Conservation (phyloP, 2,329 filamentous ascomycete species). For the Macrophomina pseudophaseolina region DNA sequence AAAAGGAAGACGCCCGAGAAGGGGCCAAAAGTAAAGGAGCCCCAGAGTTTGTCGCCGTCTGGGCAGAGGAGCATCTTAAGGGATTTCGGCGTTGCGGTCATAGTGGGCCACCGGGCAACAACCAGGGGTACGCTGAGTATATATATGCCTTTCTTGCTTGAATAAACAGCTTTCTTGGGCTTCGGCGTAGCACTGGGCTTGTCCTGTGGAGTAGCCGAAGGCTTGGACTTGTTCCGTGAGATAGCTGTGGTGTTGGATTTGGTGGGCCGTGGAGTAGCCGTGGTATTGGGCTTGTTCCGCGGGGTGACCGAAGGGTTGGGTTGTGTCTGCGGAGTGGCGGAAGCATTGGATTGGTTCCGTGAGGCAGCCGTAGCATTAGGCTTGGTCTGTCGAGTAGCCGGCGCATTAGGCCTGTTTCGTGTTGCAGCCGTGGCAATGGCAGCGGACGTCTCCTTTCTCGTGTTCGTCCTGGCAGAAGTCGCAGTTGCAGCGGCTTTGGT, state of each 20-base stretch:
- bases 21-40: conserved; percentile 1
- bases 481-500: background rate
- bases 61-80: background rate
- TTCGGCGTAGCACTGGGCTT: background rate
- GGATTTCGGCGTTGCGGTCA: background rate
- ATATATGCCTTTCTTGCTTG: background rate
- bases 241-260: no score
- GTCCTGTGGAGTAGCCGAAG: background rate
- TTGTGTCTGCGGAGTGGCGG: no score
- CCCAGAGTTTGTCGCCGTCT: conserved; percentile 2
- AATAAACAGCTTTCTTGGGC: background rate
- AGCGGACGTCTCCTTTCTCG: no score
- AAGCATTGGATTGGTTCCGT: no score
- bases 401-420: no score
- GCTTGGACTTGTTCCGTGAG: background rate
- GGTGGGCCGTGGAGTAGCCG: no score
- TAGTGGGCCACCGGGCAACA: background rate
- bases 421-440: no score
- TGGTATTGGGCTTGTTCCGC: no score
- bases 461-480: background rate
- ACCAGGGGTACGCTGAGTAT: background rate
- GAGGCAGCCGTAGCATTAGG: no score
- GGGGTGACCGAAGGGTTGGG: no score
- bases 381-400: no score
- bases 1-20: background rate